Conservation (phyloP, 2,329 filamentous ascomycete genomes). For the Cercospora sp. region DNA sequence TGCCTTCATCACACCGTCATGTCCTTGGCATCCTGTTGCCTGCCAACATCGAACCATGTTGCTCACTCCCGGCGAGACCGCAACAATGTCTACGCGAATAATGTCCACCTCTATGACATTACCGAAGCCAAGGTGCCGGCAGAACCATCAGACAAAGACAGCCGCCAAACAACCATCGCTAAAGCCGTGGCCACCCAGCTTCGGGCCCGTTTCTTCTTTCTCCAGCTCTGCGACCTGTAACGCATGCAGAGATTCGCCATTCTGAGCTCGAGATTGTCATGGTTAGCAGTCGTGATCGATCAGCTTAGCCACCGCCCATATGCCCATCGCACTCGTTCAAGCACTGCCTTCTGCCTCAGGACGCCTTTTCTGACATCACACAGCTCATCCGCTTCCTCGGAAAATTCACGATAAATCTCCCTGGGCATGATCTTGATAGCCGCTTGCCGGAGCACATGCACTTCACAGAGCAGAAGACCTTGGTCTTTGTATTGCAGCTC, state of each 20-base stretch:
- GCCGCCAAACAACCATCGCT: not conserved
- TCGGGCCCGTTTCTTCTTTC: constrained; percentile 2
- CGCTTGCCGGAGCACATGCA: constrained; percentile 75
- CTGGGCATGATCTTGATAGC: constrained; percentile 68
- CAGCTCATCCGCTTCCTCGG: constrained; percentile 84
- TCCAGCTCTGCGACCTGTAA: not conserved
- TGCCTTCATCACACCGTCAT: not conserved
- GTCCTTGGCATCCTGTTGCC: not conserved
- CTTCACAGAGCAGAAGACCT: constrained; percentile 84
- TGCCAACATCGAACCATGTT: constrained; percentile 3
- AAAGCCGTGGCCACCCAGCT: not conserved
- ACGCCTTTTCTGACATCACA: constrained; percentile 77
- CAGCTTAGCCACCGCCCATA: constrained; percentile 70
- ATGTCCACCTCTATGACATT: not conserved
- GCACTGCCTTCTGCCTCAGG: constrained; percentile 72
- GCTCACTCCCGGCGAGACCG: constrained; percentile 1
- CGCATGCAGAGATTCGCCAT: not conserved
- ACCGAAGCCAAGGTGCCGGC: constrained; percentile 1
- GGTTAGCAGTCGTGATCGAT: not conserved
- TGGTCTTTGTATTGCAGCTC: constrained; percentile 90
- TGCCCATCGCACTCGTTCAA: constrained; percentile 85
- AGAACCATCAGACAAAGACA: not conserved
- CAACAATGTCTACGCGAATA: not conserved
- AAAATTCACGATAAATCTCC: constrained; percentile 77
- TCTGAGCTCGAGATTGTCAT: not conserved